Base-by-base conservation (phyloP, 371 early-diverging fungal species). In the Mucor ambiguus region DNA sequence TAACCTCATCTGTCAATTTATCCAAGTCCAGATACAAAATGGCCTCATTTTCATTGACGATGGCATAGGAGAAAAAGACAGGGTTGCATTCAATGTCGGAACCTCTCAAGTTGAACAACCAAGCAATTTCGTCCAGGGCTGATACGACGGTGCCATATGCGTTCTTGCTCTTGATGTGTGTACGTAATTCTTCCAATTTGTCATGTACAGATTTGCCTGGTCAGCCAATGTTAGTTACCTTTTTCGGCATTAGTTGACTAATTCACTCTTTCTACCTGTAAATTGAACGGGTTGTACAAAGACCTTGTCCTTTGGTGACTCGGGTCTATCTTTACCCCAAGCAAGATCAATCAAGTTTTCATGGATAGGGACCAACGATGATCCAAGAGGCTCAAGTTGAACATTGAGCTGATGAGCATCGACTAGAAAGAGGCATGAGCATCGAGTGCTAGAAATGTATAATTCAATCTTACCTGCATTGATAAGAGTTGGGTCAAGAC, bases 101-200 rank as follows among this genome's bases (percentile, higher is more conserved):
- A 20, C 99, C 99, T 68, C 99, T 92, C 64, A 99, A 78, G 77
- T 99, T 99, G 76, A 97, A 95, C 46, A 99, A 81, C 99, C 99
- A 96, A 24, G 95, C 96, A 68, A 95, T 88, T 80, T 97, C 99
- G 81, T 97, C 98, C 66, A 96, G 81, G 7, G 91, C 95, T 7
- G 94, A 87, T 6, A 96, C 88, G 8, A 93, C 88, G 44, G 90
- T 83, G 38, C 95, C 95, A 61, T 85, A 86, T 10, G 76, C 83
- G 88, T 87, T 55, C 73, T 89, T 84, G n/a, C 83, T 81, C 58
- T 77, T 75, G 52, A 87, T 76, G 67, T 80, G 76, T 59, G 84
- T 78, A 44, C 92, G 91, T 52, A 91, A 76, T 38, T 82, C 79
- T 12, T 64, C 72, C 32, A 93, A 79, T 76, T 93, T 93, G 37